Percentiles rank a stretch among this genome's conserved stretches.
phyloP scores from a whole-genome alignment of 177 flowering plant species.

The Vitis hybrid region DNA sequence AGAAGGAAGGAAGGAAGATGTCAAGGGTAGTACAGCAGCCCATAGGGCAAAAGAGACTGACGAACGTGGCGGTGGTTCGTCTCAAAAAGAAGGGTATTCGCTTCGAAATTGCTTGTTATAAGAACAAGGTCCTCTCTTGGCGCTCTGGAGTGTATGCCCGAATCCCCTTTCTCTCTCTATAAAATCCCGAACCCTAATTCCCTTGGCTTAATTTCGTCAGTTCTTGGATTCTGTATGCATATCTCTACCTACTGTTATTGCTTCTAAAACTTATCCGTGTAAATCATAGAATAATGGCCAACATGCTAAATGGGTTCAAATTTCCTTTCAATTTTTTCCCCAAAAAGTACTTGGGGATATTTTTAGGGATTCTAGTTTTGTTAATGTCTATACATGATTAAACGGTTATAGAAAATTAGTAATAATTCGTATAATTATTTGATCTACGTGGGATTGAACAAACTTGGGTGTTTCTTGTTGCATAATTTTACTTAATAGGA shows the following conservation, averaged over 20 bases:
- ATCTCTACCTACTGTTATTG: background rate
- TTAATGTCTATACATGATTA: too few species aligned
- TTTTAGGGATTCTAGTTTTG: too few species aligned
- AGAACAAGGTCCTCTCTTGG: slow-evolving; percentile 98
- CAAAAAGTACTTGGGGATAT: too few species aligned
- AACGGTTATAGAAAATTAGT: too few species aligned
- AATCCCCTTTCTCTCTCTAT: slow-evolving; percentile 6
- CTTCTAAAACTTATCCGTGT: too few species aligned
- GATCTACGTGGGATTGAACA: too few species aligned
- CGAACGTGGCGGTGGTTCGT: slow-evolving; percentile 95
- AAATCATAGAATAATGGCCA: too few species aligned
- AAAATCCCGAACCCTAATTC: background rate
- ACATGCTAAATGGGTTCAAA: too few species aligned
- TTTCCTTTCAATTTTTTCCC: too few species aligned
- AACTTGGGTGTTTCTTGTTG: too few species aligned
- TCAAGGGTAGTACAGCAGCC: slow-evolving; percentile 78
- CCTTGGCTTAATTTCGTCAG: background rate
- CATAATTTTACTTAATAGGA: too few species aligned
- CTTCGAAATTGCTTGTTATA: slow-evolving; percentile 94
- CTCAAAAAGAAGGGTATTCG: slow-evolving; percentile 87
- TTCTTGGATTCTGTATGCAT: background rate
- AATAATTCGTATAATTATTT: too few species aligned
- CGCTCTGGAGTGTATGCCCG: slow-evolving; percentile 80
- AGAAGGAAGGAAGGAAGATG: slow-evolving; percentile 29
- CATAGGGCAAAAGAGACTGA: slow-evolving; percentile 87